A percentile compares a stretch with the other conserved stretches of the same genome.
Conservation (phyloP, 345 rosid species). For the Ailanthus altissimus region DNA sequence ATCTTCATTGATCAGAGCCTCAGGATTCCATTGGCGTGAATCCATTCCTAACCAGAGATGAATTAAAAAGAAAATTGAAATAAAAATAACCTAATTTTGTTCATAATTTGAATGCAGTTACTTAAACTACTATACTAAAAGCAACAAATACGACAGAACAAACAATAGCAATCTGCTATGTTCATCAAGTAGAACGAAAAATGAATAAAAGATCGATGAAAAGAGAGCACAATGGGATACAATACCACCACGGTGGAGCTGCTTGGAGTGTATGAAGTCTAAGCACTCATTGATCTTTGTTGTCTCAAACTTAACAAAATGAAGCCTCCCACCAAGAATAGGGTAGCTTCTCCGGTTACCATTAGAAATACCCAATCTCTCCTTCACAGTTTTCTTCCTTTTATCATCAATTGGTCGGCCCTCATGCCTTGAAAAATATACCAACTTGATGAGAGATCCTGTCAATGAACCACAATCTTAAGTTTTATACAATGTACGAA, state of each 20-base stretch:
- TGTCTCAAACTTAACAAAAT: conserved; percentile 94
- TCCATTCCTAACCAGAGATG: conserved; percentile 47
- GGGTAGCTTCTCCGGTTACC: conserved; percentile 90
- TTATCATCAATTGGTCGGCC: conserved; percentile 58
- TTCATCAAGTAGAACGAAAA: conserved; percentile 5
- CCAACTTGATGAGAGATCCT: conserved; percentile 96
- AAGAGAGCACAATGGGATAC: neutral
- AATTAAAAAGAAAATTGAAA: conserved; percentile 8
- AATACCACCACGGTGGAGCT: conserved; percentile 80
- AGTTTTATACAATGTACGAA: neutral
- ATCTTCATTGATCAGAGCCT: conserved; percentile 33
- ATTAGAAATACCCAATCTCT: conserved; percentile 74
- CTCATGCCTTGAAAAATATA: conserved; percentile 97
- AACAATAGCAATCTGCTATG: conserved; percentile 5
- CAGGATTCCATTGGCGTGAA: conserved; percentile 46
- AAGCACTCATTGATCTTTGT: conserved; percentile 84
- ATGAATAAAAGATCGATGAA: conserved; percentile 18
- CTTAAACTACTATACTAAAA: neutral
- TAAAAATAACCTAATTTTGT: conserved; percentile 13
- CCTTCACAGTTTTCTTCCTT: conserved; percentile 71
- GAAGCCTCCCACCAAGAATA: conserved; percentile 96
- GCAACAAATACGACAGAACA: neutral
- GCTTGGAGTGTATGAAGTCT: conserved; percentile 92
- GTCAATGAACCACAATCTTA: conserved; percentile 27
- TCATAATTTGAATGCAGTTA: conserved; percentile 10